Evolutionary conservation across 2,329 filamentous ascomycete genomes (phyloP).

Genomic region (Neonectria ditissima): DNA sequence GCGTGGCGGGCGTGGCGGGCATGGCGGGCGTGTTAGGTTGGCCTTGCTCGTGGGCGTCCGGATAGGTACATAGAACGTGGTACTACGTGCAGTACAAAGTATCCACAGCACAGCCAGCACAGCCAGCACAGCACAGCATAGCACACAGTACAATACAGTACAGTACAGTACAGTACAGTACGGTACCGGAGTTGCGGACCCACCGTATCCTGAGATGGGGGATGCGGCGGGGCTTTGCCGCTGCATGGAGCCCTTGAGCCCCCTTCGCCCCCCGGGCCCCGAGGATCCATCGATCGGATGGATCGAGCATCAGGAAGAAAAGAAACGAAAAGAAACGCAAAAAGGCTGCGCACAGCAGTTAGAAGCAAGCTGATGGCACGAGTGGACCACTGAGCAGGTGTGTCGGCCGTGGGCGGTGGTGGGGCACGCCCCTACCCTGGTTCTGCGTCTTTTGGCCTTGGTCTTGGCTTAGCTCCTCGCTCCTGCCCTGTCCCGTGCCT

Average conservation of each 20-base stretch:
- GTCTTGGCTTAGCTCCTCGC: too few species aligned
- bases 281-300: constrained; percentile 49
- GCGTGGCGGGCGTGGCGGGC: constrained; percentile 39
- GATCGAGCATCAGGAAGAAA: constrained; percentile 44
- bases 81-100: too few species aligned
- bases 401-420: neutral
- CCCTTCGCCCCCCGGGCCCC: constrained; percentile 29
- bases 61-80: too few species aligned
- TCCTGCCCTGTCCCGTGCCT: constrained; percentile 18
- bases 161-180: too few species aligned
- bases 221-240: neutral
- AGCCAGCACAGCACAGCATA: neutral
- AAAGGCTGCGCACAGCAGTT: neutral
- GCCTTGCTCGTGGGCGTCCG: neutral
- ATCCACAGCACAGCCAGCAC: too few species aligned
- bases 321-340: neutral
- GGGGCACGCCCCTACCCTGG: constrained; percentile 29
- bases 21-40: constrained; percentile 18
- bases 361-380: neutral
- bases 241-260: neutral
- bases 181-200: neutral
- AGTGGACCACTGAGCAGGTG: neutral
- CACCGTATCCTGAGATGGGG: neutral
- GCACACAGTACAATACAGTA: neutral
- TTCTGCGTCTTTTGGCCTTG: neutral